Evolutionary conservation across 805 yeast genomes (phyloP).

Genomic region (Priceomyces fermenticarens): DNA sequence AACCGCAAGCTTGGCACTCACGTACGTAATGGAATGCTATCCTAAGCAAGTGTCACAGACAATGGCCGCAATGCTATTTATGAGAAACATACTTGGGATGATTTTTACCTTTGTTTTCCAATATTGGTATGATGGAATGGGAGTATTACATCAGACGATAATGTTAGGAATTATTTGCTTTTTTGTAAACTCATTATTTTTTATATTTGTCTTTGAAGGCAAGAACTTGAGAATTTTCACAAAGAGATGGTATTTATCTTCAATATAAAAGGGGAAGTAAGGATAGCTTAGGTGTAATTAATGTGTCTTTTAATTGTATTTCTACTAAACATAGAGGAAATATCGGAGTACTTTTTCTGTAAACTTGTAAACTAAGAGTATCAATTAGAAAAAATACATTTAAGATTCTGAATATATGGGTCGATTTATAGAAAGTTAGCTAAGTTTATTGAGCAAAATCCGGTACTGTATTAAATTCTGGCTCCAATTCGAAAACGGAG

Average conservation of each 20-base stretch:
- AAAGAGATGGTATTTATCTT: neutral
- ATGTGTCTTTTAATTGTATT: no score
- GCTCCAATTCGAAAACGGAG: no score
- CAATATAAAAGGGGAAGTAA: no score
- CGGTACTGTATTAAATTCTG: no score
- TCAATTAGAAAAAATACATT: no score
- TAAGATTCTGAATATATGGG: no score
- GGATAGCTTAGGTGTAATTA: no score
- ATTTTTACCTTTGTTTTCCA: slow-evolving; percentile 8
- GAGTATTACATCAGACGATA: slow-evolving; percentile 14
- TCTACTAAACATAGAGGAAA: no score
- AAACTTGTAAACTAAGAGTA: no score
- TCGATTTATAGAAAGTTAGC: no score
- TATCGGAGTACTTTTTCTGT: no score
- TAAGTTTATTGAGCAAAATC: no score
- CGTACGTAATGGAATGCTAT: slow-evolving; percentile 7
- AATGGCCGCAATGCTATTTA: slow-evolving; percentile 5
- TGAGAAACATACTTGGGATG: slow-evolving; percentile 5
- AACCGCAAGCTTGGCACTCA: neutral
- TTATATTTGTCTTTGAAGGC: slow-evolving; percentile 22
- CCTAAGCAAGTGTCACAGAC: slow-evolving; percentile 5
- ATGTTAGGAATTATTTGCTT: slow-evolving; percentile 23
- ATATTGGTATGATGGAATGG: slow-evolving; percentile 24
- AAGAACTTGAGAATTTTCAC: slow-evolving; percentile 16
- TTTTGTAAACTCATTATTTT: slow-evolving; percentile 20